Conservation (phyloP, 805 yeast genomes). For the Wickerhamiella slavikovae region DNA sequence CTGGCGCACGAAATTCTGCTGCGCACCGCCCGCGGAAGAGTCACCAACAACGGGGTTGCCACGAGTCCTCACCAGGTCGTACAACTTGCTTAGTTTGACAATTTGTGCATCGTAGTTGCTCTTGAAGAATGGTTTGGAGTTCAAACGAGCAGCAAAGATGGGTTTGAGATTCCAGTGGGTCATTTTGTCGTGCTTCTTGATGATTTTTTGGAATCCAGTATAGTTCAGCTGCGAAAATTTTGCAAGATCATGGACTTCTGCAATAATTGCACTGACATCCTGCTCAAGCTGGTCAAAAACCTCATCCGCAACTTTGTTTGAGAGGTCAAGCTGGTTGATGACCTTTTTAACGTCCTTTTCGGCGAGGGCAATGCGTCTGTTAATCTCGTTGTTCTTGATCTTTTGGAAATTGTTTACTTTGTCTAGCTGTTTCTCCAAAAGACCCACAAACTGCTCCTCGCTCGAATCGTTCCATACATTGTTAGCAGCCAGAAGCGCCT, state of each 20-base stretch:
- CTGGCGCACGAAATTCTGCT: constrained; percentile 95
- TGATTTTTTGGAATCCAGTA: constrained; percentile 91
- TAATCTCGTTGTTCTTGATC: constrained; percentile 69
- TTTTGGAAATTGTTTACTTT: constrained; percentile 83
- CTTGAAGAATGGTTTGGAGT: constrained; percentile 87
- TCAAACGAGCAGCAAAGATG: constrained; percentile 78
- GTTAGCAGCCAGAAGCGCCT: constrained; percentile 34
- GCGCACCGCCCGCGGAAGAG: constrained; percentile 93
- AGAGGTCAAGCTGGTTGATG: constrained; percentile 24
- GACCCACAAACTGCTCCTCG: constrained; percentile 64
- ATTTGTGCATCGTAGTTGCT: constrained; percentile 81
- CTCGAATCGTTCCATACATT: constrained; percentile 50
- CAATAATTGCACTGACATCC: constrained; percentile 69
- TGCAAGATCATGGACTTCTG: constrained; percentile 92
- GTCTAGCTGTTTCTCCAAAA: constrained; percentile 67
- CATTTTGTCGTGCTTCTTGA: constrained; percentile 88
- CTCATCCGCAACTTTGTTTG: constrained; percentile 25
- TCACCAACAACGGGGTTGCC: constrained; percentile 94
- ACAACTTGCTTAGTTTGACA: constrained; percentile 70
- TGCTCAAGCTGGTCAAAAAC: constrained; percentile 59
- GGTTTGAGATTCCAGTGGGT: constrained; percentile 71
- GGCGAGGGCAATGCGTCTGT: constrained; percentile 64
- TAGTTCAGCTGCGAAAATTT: constrained; percentile 84
- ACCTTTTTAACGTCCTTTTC: constrained; percentile 53
- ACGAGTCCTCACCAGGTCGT: constrained; percentile 84